A percentile compares a stretch with the other conserved stretches of the same genome.
phyloP scores from a whole-genome alignment of 2,329 filamentous ascomycete species.

The Tothia fuscella region DNA sequence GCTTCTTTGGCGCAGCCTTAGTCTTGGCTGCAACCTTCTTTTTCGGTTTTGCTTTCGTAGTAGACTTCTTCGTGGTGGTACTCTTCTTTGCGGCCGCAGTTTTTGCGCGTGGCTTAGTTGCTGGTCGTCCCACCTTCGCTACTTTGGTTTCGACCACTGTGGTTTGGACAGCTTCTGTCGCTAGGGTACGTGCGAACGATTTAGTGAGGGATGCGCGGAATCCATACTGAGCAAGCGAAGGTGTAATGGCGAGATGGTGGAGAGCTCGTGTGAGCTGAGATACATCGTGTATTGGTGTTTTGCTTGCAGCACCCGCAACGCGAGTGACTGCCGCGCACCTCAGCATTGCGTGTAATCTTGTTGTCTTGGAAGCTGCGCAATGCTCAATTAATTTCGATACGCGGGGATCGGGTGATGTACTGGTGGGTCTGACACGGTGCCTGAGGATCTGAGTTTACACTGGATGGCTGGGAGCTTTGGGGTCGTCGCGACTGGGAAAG shows the following conservation, averaged over 20 bases:
- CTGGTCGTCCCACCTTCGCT: neutral
- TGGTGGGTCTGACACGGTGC: too few species aligned
- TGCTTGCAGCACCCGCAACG: neutral
- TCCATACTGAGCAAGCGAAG: slow-evolving; percentile 1
- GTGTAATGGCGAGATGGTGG: neutral
- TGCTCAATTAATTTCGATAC: too few species aligned
- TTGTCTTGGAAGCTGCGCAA: too few species aligned
- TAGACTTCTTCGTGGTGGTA: slow-evolving; percentile 12
- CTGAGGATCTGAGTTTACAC: too few species aligned
- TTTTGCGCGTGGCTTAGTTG: slow-evolving; percentile 13
- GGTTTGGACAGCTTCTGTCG: neutral
- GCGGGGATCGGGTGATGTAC: too few species aligned
- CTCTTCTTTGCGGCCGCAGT: slow-evolving; percentile 16
- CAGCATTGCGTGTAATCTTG: too few species aligned
- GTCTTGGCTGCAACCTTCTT: slow-evolving; percentile 16
- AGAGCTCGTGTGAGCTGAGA: slow-evolving; percentile 3
- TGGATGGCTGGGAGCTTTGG: too few species aligned
- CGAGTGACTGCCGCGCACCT: slow-evolving; percentile 7
- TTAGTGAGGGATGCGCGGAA: neutral
- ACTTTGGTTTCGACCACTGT: too few species aligned
- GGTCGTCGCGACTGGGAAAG: too few species aligned
- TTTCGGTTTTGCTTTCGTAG: slow-evolving; percentile 10
- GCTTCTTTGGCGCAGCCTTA: slow-evolving; percentile 14
- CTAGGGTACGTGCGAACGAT: neutral
- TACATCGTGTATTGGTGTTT: slow-evolving; percentile 2